Conservation (phyloP, 2,329 filamentous ascomycete genomes). For the Botryosphaeria dothidea region DNA sequence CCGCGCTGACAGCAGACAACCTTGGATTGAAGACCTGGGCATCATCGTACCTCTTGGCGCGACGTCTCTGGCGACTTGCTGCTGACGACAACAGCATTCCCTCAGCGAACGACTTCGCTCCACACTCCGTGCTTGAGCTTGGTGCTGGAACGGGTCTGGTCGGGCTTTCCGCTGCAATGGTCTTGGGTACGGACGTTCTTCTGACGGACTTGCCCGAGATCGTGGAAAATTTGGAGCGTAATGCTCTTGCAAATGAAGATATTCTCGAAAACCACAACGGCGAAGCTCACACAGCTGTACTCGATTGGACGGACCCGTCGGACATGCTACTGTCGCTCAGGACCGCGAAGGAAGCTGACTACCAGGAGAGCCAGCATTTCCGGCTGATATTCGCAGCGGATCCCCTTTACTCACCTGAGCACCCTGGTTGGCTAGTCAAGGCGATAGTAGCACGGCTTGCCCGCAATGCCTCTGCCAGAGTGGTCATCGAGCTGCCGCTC, state of each 20-base stretch:
- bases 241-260: constrained; percentile 64
- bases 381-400: constrained; percentile 79
- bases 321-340: constrained; percentile 4
- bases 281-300: constrained; percentile 60
- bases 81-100: constrained; percentile 21
- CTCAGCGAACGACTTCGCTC: not conserved
- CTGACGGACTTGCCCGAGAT: constrained; percentile 87
- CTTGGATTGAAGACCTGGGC: constrained; percentile 96
- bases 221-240: constrained; percentile 75
- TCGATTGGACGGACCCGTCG: constrained; percentile 71
- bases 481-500: constrained; percentile 78
- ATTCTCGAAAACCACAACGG: constrained; percentile 59
- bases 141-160: constrained; percentile 91
- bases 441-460: constrained; percentile 70
- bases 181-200: constrained; percentile 66
- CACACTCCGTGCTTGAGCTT: constrained; percentile 65
- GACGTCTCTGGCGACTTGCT: constrained; percentile 56
- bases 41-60: constrained; percentile 82
- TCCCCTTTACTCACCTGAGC: constrained; percentile 80
- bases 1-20: constrained; percentile 82
- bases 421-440: constrained; percentile 71
- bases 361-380: constrained; percentile 29
- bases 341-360: constrained; percentile 8
- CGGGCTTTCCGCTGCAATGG: constrained; percentile 77
- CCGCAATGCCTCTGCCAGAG: constrained; percentile 58